Conservation (phyloP, 2,329 filamentous ascomycete genomes). For the Stagonosporopsis chrysanthemi region DNA sequence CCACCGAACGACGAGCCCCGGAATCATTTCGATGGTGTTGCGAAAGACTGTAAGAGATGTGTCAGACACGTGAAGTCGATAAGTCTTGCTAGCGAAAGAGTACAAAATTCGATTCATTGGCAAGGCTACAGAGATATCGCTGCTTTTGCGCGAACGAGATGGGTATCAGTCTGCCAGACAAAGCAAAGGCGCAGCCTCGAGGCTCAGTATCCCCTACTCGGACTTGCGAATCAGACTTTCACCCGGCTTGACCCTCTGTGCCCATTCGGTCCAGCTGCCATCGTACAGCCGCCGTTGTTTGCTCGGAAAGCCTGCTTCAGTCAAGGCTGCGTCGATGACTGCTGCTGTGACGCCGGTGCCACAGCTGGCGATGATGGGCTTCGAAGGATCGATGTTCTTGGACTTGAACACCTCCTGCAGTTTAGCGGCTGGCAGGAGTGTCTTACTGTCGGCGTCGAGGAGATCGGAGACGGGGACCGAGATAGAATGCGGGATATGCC, state of each 20-base stretch:
- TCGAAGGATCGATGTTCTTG: slow-evolving; percentile 80
- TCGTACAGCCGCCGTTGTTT: slow-evolving; percentile 83
- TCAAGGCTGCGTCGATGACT: slow-evolving; percentile 85
- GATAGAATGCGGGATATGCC: slow-evolving; percentile 89
- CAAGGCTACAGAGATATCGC: not conserved
- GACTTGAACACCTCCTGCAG: slow-evolving; percentile 77
- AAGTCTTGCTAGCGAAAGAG: not conserved
- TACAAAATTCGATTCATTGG: not conserved
- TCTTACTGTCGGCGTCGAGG: slow-evolving; percentile 83
- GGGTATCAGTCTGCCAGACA: slow-evolving; percentile 19
- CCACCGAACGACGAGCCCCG: not conserved
- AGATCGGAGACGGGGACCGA: slow-evolving; percentile 82
- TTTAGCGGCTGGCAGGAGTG: slow-evolving; percentile 75
- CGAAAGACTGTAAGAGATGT: not conserved
- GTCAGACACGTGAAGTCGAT: not conserved
- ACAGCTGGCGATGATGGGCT: slow-evolving; percentile 86
- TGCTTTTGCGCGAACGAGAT: slow-evolving; percentile 3
- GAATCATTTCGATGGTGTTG: not conserved
- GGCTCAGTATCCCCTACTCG: slow-evolving; percentile 9
- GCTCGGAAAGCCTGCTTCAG: slow-evolving; percentile 76
- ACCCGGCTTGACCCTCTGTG: slow-evolving; percentile 67
- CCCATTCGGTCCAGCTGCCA: slow-evolving; percentile 96
- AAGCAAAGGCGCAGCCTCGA: not conserved
- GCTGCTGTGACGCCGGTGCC: slow-evolving; percentile 95
- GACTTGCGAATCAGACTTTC: slow-evolving; percentile 69